Evolutionary conservation across 768 basidiomycete genomes (phyloP).

Genomic region (Auricularia cornea): DNA sequence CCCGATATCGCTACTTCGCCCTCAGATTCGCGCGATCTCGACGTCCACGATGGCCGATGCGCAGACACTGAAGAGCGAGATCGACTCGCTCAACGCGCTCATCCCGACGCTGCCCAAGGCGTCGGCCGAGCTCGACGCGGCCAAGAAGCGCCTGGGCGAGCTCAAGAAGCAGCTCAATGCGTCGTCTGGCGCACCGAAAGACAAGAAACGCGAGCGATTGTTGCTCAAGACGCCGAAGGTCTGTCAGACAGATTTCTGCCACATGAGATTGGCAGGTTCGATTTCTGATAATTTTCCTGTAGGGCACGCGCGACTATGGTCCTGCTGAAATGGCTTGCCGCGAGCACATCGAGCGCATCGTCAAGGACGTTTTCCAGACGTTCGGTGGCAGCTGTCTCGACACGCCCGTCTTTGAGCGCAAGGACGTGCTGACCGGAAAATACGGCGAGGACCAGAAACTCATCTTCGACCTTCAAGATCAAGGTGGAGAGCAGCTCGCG

Average conservation of each 20-base stretch:
- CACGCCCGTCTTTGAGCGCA: conserved; percentile 97
- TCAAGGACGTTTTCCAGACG: conserved; percentile 79
- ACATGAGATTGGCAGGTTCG: too few species aligned
- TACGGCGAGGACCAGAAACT: conserved; percentile 97
- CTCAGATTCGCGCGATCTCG: too few species aligned
- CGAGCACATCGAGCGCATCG: conserved; percentile 78
- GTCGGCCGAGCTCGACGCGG: conserved; percentile 41
- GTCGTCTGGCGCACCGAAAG: conserved; percentile 34
- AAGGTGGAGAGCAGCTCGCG: conserved; percentile 93
- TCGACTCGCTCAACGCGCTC: too few species aligned
- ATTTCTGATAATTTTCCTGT: too few species aligned
- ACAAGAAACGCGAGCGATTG: conserved; percentile 60
- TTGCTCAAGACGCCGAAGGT: conserved; percentile 94
- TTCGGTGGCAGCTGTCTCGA: conserved; percentile 91
- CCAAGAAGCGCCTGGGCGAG: conserved; percentile 49
- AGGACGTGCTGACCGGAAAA: conserved; percentile 92
- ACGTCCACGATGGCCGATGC: too few species aligned
- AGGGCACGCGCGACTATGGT: conserved; percentile 95
- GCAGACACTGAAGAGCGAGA: too few species aligned
- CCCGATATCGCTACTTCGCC: too few species aligned
- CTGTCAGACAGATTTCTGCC: too few species aligned
- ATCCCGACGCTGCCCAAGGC: too few species aligned
- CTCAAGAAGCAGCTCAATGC: conserved; percentile 25
- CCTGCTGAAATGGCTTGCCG: conserved; percentile 89
- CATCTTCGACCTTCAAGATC: conserved; percentile 95